Conservation (phyloP, 805 yeast genomes). For the Komagataella pseudopastoris region DNA sequence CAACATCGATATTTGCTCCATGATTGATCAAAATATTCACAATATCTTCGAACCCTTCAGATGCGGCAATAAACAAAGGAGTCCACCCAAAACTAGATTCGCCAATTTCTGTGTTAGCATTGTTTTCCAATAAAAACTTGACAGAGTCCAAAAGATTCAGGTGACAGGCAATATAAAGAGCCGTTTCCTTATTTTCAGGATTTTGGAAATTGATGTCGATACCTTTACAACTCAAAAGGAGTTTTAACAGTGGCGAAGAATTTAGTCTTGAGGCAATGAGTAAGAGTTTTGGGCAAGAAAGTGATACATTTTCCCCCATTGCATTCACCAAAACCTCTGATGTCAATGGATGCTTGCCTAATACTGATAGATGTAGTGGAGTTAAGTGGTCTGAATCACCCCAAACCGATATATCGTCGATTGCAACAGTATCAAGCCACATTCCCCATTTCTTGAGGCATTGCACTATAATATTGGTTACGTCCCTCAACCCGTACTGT, state of each 20-base stretch:
- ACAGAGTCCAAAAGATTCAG: constrained; percentile 41
- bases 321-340: constrained; percentile 41
- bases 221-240: constrained; percentile 40
- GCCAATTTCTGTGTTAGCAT: constrained; percentile 64
- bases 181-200: constrained; percentile 55
- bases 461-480: constrained; percentile 42
- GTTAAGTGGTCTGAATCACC: constrained; percentile 70
- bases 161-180: constrained; percentile 71
- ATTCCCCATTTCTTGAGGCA: constrained; percentile 47
- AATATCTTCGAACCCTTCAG: constrained; percentile 59
- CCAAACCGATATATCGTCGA: constrained; percentile 48
- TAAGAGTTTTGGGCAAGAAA: constrained; percentile 43
- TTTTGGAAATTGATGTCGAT: constrained; percentile 55
- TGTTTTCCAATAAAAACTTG: constrained; percentile 34
- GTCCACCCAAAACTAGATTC: constrained; percentile 88
- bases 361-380: constrained; percentile 73
- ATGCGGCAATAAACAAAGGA: constrained; percentile 80
- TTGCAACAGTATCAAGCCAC: constrained; percentile 31
- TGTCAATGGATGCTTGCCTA: constrained; percentile 75
- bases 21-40: constrained; percentile 38
- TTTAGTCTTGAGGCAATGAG: constrained; percentile 58
- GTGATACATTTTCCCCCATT: constrained; percentile 20
- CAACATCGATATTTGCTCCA: constrained; percentile 38
- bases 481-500: constrained; percentile 66
- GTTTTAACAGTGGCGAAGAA: constrained; percentile 39